Base-by-base conservation (phyloP, 352 stramenopile species). In the Thalassiosira mediterranea region DNA sequence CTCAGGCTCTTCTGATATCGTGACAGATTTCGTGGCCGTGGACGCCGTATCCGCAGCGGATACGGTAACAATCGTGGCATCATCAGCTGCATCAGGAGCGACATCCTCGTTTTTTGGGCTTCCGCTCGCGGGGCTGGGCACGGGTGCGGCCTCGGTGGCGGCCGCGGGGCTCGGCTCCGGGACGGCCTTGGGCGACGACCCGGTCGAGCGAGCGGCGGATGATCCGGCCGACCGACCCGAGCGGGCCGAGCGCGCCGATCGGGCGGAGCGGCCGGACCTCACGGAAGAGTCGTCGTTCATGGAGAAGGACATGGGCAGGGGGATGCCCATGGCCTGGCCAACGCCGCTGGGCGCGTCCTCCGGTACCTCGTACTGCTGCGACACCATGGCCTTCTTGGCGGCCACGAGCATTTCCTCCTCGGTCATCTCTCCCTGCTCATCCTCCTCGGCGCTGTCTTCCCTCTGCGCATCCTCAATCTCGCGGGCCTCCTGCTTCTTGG, bases 271-370 rank as follows among this genome's bases (percentile, higher is more conserved):
- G 13, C 21, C 59, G 15, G 66, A 76, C 29, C 34, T 53, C 23
- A 54, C 25, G 15, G 49, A 51, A 4, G 58, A 32, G 25, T 59
- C 49, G 19, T 66, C 54, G 52, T 76, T 61, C 21, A 74, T 61
- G 48, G 13, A 51, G 62, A 76, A 81, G 3, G 63, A 67, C 25
- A 53, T 64, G 51, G 72, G 72, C 4, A 81, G 37, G 25, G 72
- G 72, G 46, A 81, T 73, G 25, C 47, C 40, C 29, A 15, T 48
- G 4, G 38, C 26, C 0, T 10, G 26, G 25, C 44, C 42, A n/a
- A 34, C 51, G 0, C 40, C 49, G 28, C 10, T 7, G 29, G 65
- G 72, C 23, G 59, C 58, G 0, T 53, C 17, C 0, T 28, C 25
- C 8, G 48, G 58, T n/a, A 63, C 59, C 26, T 65, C 34, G 38